These are phyloP conservation scores for Gossypium gossypioides DNA, from an alignment of 441 rosid species.

Conservation along the genomic window DNA sequence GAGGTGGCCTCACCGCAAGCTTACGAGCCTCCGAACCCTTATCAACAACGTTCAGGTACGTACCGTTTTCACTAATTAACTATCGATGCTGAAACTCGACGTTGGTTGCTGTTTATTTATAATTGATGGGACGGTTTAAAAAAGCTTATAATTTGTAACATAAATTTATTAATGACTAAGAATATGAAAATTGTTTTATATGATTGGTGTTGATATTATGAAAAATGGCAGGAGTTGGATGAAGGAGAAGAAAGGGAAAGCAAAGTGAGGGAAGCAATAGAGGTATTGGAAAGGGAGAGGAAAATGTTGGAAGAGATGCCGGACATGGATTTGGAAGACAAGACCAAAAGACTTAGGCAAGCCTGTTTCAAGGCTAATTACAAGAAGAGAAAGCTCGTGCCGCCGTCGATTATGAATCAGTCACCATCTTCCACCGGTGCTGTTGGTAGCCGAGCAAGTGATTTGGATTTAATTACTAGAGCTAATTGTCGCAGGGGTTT, in stretches of 20 bases:
- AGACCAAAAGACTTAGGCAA: conserved; percentile 63
- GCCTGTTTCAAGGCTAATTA: conserved; percentile 78
- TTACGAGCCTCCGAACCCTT: conserved; percentile 54
- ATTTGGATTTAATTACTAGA: background rate
- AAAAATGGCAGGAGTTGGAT: conserved; percentile 23
- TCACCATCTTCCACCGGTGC: background rate
- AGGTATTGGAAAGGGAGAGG: conserved; percentile 50
- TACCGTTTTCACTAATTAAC: background rate
- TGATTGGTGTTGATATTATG: too few relatives aligned
- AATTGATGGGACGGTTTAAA: too few relatives aligned
- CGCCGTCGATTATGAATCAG: background rate
- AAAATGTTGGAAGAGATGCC: conserved; percentile 50
- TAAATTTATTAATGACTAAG: too few relatives aligned
- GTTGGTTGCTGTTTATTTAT: too few relatives aligned
- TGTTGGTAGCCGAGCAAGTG: conserved; percentile 1
- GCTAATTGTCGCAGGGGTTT: conserved; percentile 4
- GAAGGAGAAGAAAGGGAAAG: conserved; percentile 29
- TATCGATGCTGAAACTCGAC: too few relatives aligned
- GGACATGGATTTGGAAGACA: conserved; percentile 45
- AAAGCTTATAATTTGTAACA: too few relatives aligned
- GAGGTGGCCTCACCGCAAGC: conserved; percentile 75
- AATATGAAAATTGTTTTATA: too few relatives aligned
- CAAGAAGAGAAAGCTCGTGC: conserved; percentile 49
- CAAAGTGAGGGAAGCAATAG: conserved; percentile 35
- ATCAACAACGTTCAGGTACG: conserved; percentile 51